Evolutionary conservation across 139 green algal genomes (phyloP), one percentile per base, ranked within the genome.

Genomic region (Coelastrella sp.): DNA sequence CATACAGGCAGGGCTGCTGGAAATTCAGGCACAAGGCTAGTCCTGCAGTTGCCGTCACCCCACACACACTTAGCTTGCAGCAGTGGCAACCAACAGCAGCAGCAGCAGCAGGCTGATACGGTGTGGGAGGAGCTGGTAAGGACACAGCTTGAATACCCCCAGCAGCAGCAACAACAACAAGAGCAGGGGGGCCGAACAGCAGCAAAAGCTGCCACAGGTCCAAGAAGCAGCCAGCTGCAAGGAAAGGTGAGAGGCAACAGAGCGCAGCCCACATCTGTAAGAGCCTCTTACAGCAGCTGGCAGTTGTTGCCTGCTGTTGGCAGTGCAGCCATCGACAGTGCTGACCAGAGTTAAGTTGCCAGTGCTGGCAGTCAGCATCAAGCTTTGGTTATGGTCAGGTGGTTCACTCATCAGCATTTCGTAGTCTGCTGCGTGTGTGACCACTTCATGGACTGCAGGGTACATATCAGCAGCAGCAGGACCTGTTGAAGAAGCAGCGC

Each of bases 401-500:
- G 35, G 35, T 49, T 49, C 35, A 73, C 65, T 6, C 65, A 73
- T 73, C 65, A 17, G 14, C 65, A 73, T 3, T 73, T 22, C 65
- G 4, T 4, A 15, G 15, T 22, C 65, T 73, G 65, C 65, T 17
- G 35, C 35, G 1, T 84, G 78, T 84, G 27, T 22, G 17, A 22
- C 57, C 58, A 35, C 1, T 22, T 14, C 4, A 3, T 49, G 35
- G 35, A 49, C 35, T 59, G 24, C 85, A 90, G 87, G 78, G 61
- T 19, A 87, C 78, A 3, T 87, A 87, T 56, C 87, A 91, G 60
- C 35, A 91, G 78, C 87, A 91, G 75, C 87, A 91, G 59, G 87
- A n/a, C 6, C 14, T 79, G 8, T 76, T 90, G 10, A 86, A 86
- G 49, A 9, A 59, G 61, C 59, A 85, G 76, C 75, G 58, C 27